These are phyloP conservation scores for Porphyrellus sp. DNA, from an alignment of 1,284 basidiomycete species.

Conservation along the genomic window DNA sequence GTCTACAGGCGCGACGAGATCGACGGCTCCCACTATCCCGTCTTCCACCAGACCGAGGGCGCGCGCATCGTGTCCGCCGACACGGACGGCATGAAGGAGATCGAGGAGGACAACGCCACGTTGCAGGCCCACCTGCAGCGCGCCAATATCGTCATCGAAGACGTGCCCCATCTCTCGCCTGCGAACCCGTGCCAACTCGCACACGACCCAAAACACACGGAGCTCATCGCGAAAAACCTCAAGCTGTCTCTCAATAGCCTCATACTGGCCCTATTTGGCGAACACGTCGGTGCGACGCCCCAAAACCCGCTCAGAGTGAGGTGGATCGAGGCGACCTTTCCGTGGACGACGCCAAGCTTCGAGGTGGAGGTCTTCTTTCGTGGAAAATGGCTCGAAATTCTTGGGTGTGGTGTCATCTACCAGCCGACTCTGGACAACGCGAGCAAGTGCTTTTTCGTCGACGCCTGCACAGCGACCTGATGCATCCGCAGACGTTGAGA, in stretches of 20 bases:
- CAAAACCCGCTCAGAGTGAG: constrained; percentile 78
- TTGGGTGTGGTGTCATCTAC: constrained; percentile 91
- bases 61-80: constrained; percentile 74
- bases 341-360: constrained; percentile 95
- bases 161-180: constrained; percentile 70
- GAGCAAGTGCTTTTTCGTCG: constrained; percentile 49
- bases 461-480: constrained; percentile 9
- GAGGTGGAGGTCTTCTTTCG: constrained; percentile 98
- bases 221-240: constrained; percentile 78
- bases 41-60: constrained; percentile 99
- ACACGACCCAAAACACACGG: constrained; percentile 72
- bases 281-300: constrained; percentile 44
- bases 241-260: constrained; percentile 91
- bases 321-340: constrained; percentile 98
- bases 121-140: constrained; percentile 60
- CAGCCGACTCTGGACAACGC: constrained; percentile 87
- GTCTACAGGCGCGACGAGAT: constrained; percentile 99
- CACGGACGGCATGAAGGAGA: constrained; percentile 51
- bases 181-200: constrained; percentile 79
- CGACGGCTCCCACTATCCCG: constrained; percentile 94
- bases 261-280: constrained; percentile 81
- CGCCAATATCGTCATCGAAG: constrained; percentile 82
- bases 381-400: constrained; percentile 96
- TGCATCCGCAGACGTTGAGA: constrained; percentile 55
- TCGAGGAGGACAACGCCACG: constrained; percentile 61